Base-by-base conservation (phyloP, 768 basidiomycete genomes). In the Boletus rubroflammeus region DNA sequence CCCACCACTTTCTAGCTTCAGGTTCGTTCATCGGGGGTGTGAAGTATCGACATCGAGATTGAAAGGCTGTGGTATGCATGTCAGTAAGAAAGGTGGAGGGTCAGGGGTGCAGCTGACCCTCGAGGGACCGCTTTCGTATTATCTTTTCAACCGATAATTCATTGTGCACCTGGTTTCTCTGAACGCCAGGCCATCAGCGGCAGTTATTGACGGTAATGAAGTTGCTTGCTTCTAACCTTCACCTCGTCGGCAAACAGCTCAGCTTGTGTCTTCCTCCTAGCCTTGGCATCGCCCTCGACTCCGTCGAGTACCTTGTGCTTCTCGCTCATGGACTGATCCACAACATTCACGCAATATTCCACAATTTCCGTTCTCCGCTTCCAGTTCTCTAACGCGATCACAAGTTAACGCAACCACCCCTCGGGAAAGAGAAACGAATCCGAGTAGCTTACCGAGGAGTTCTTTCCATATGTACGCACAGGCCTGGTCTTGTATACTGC, bases 381-480 rank as follows among this genome's bases (percentile, higher is more conserved):
- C 90, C 90, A 93, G 58, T 83, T 83, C 53, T 75, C 79, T 81
- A 59, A 54, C 40, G 47, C 39, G 58, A 61, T 67, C 58, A 31
- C 54, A 39, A 54, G 63, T 63, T 36, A 58, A 59, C 48, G 55
- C 51, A 66, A 46, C 53, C 56, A 53, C 47, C 54, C 55, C 35
- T 54, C 43, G 50, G 44, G 56, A 50, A 48, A 55, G 39, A 60
- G 57, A 38, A 51, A 60, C 46, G 49, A 47, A 43, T 36, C 32
- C 45, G 43, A 54, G 54, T 40, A 50, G 74, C 84, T 68, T 65
- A 90, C 90, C 86, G 54, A 89, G 79, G 57, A 93, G 75, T 63
- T 93, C 86, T 61, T 78, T 77, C 90, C 91, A 93, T 38, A 93
- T 69, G 59, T 84, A 78, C 10, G 80, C 77, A 68, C 90, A 93